phyloP scores from a whole-genome alignment of 257 asterid species.

The Nicotiana otophora region DNA sequence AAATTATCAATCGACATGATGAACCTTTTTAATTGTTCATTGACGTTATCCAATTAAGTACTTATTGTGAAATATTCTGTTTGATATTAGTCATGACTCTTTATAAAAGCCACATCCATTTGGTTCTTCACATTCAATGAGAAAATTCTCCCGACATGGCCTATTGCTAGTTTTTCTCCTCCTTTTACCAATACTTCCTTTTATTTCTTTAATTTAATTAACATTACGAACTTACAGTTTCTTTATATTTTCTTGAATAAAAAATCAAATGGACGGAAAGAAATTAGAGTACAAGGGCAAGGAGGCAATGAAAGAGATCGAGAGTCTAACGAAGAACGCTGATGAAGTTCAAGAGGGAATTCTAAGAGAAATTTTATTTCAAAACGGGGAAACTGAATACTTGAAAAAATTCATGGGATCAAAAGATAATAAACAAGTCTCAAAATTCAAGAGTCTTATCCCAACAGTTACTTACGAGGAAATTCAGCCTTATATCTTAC shows the following conservation, averaged over 20 bases:
- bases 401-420: slow-evolving; percentile 36
- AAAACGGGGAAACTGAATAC: slow-evolving; percentile 51
- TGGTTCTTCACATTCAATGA: neutral
- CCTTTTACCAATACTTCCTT: neutral
- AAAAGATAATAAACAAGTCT: slow-evolving; percentile 13
- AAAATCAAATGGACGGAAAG: slow-evolving; percentile 50
- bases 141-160: neutral
- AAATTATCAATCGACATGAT: neutral
- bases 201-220: neutral
- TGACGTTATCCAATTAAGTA: neutral
- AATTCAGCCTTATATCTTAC: slow-evolving; percentile 53
- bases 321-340: slow-evolving; percentile 43
- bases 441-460: slow-evolving; percentile 37
- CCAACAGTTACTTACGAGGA: slow-evolving; percentile 55
- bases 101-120: neutral
- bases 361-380: slow-evolving; percentile 40
- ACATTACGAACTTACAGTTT: neutral
- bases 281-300: slow-evolving; percentile 70
- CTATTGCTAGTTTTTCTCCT: neutral
- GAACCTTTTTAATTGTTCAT: neutral
- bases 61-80: neutral
- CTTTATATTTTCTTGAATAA: neutral
- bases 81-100: neutral
- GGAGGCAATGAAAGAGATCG: slow-evolving; percentile 55
- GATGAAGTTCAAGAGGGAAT: slow-evolving; percentile 54